Evolutionary conservation across 306 rosid species (phyloP), one percentile per base, ranked within the genome.

Genomic region (Cucurbita ficifolia): DNA sequence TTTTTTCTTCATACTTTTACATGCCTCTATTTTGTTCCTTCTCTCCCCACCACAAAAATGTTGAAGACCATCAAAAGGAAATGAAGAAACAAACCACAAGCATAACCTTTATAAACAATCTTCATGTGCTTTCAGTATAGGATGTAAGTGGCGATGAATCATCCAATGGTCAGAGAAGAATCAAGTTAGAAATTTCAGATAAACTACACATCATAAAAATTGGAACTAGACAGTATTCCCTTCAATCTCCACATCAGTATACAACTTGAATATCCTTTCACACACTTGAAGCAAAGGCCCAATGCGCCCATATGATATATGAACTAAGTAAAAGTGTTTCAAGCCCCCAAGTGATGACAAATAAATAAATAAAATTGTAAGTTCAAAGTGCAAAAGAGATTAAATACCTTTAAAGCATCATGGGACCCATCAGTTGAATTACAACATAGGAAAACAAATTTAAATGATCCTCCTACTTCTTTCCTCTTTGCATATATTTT

Each of bases 381-480:
- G 10, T 24, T 69, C 16, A 68, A 18, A 17, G 48, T 24, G 70
- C 48, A n/a, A 43, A 55, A 61, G 70, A 71, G 52, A 81, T 67
- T 71, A 81, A 74, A 55, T 89, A 94, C 97, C 97, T 91, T 84
- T 70, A 94, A 81, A 59, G 88, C 91, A 46, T 84, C 89, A 69
- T 82, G 88, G 57, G 88, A 82, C 77, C 89, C 96, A 83, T 87
- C 91, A 40, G 91, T 86, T 46, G 97, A 78, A 81, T 87, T 91
- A 73, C 99, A 96, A 74, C 90, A 94, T 75, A 94, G 75, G 73
- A 94, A 94, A 77, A 91, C 88, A 81, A 94, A 94, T 80, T 91
- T 94, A 81, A 85, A 88, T 16, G 88, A 69, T 61, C 82, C 91
- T 63, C 73, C 82, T 58, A 79, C 86, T 78, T 83, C 97, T 67